These are phyloP conservation scores for Tardiomyces depauwii DNA, from an alignment of 1,139 yeast genomes.

Conservation along the genomic window DNA sequence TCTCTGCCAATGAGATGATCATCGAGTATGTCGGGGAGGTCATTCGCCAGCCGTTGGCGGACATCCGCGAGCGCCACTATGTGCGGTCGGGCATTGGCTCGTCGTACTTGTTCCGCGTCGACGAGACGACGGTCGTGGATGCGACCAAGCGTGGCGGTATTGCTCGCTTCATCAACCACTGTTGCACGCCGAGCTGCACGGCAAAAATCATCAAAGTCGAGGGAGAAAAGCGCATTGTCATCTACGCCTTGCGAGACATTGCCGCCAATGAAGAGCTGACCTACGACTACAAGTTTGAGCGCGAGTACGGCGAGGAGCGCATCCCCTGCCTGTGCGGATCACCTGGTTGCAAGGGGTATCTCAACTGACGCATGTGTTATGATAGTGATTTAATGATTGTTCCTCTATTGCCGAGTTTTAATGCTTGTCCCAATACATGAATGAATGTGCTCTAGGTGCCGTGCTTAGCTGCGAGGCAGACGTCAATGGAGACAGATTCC, in stretches of 20 bases:
- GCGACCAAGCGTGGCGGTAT: slow-evolving; percentile 97
- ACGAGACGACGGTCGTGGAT: slow-evolving; percentile 90
- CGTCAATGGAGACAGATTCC: too few species aligned
- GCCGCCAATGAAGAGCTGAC: slow-evolving; percentile 81
- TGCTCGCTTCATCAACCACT: slow-evolving; percentile 86
- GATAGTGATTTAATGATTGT: too few species aligned
- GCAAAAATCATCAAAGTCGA: slow-evolving; percentile 95
- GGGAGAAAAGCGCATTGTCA: slow-evolving; percentile 88
- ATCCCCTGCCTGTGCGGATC: slow-evolving; percentile 93
- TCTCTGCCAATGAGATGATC: slow-evolving; percentile 91
- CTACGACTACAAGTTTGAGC: slow-evolving; percentile 88
- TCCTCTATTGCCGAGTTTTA: too few species aligned
- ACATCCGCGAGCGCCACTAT: slow-evolving; percentile 78
- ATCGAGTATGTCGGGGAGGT: slow-evolving; percentile 98
- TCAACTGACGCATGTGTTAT: slow-evolving; percentile 37
- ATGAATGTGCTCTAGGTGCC: too few species aligned
- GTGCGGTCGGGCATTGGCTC: slow-evolving; percentile 91
- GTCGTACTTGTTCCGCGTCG: slow-evolving; percentile 82
- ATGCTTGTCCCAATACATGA: too few species aligned
- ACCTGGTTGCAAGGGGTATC: slow-evolving; percentile 83
- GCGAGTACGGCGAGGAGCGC: slow-evolving; percentile 84
- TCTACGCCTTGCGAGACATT: slow-evolving; percentile 83
- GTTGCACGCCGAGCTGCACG: slow-evolving; percentile 95
- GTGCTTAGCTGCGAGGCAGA: too few species aligned
- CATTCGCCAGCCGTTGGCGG: slow-evolving; percentile 90